Conservation (phyloP, 2,329 filamentous ascomycete species). For the Fonsecaea erecta region DNA sequence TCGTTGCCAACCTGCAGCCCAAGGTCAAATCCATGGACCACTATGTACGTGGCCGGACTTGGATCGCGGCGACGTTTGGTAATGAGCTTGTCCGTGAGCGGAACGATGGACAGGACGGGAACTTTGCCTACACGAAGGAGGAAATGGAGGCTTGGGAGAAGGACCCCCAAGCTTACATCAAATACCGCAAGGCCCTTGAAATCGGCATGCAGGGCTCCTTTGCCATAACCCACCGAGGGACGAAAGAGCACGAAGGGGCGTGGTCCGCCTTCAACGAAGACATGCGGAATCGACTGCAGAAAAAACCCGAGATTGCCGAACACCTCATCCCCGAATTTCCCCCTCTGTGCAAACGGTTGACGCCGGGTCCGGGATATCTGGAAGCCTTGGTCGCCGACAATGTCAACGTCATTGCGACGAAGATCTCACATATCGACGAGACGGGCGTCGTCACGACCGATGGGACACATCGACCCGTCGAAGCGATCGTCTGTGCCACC, state of each 20-base stretch:
- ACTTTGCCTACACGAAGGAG: slow-evolving; percentile 39
- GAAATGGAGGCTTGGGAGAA: slow-evolving; percentile 36
- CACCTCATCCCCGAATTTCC: slow-evolving; percentile 49
- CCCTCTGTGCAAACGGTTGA: slow-evolving; percentile 51
- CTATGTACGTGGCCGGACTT: slow-evolving; percentile 40
- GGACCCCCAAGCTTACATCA: slow-evolving; percentile 36
- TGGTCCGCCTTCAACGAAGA: slow-evolving; percentile 26
- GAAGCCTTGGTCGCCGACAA: slow-evolving; percentile 37
- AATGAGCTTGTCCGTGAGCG: slow-evolving; percentile 31
- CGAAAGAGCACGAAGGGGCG: slow-evolving; percentile 31
- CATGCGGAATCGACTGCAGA: slow-evolving; percentile 36
- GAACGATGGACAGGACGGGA: slow-evolving; percentile 38
- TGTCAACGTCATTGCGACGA: slow-evolving; percentile 28
- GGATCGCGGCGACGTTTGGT: slow-evolving; percentile 40
- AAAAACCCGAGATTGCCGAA: slow-evolving; percentile 44
- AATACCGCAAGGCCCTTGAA: slow-evolving; percentile 45
- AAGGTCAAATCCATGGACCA: slow-evolving; percentile 39
- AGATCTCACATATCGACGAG: slow-evolving; percentile 28
- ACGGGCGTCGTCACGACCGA: slow-evolving; percentile 38
- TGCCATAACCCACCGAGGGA: slow-evolving; percentile 34
- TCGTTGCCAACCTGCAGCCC: slow-evolving; percentile 39
- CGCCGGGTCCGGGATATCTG: slow-evolving; percentile 52
- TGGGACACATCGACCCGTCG: slow-evolving; percentile 42
- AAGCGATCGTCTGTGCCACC: slow-evolving; percentile 47
- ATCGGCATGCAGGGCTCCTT: slow-evolving; percentile 39